Conservation (phyloP, 805 yeast genomes). For the Monosporozyma aerobia region DNA sequence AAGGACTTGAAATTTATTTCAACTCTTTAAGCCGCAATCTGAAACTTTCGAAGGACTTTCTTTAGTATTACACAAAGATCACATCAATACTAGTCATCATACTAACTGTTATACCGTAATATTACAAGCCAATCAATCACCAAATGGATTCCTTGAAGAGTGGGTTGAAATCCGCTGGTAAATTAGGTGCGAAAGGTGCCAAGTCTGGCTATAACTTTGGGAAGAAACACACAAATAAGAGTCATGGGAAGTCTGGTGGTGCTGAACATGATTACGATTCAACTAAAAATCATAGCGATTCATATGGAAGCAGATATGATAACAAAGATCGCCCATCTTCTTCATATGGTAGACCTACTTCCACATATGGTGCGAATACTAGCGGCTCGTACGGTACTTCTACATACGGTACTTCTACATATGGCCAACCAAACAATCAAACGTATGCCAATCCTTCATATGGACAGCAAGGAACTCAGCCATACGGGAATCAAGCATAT, state of each 20-base stretch:
- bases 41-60: neutral
- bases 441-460: neutral
- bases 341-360: neutral
- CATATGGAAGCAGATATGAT: slow-evolving; percentile 1
- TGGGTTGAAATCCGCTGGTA: slow-evolving; percentile 6
- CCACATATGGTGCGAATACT: neutral
- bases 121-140: neutral
- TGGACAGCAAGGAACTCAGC: neutral
- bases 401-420: neutral
- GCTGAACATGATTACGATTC: slow-evolving; percentile 14
- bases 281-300: neutral
- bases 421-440: neutral
- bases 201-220: slow-evolving; percentile 33
- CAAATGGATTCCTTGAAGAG: slow-evolving; percentile 30
- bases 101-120: neutral
- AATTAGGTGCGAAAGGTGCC: slow-evolving; percentile 28
- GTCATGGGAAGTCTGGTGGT: slow-evolving; percentile 11
- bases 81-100: neutral
- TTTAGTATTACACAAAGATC: neutral
- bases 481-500: neutral
- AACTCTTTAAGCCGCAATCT: neutral
- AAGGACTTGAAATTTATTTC: neutral
- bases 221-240: slow-evolving; percentile 30
- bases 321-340: neutral
- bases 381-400: neutral